A percentile compares a stretch with the other conserved stretches of the same genome.
Evolutionary conservation across 352 stramenopile genomes (phyloP).

Genomic region (Phytophthora megakarya): DNA sequence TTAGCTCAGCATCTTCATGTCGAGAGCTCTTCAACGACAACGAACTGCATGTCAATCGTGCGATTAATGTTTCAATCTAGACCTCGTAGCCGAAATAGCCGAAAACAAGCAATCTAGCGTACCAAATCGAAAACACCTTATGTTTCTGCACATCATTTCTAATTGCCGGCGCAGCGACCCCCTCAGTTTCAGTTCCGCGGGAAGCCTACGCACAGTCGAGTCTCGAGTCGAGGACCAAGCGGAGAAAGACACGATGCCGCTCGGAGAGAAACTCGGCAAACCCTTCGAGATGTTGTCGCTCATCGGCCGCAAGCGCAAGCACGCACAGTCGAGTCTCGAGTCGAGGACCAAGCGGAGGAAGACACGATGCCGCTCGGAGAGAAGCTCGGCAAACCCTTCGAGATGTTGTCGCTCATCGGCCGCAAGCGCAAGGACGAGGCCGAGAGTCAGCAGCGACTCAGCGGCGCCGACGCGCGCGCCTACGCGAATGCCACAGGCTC

Average conservation of each 20-base stretch:
- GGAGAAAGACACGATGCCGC: not conserved
- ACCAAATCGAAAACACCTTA: not conserved
- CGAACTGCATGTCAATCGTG: too few relatives aligned
- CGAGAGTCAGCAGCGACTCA: conserved; percentile 23
- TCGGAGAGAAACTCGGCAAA: conserved; percentile 45
- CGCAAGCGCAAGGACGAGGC: conserved; percentile 61
- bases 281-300: conserved; percentile 74
- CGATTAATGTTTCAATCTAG: too few relatives aligned
- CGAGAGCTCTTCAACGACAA: too few relatives aligned
- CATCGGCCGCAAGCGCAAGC: conserved; percentile 62
- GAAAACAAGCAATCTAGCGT: too few relatives aligned
- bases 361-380: conserved; percentile 59
- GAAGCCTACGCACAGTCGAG: not conserved
- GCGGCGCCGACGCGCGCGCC: conserved; percentile 21
- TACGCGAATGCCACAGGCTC: conserved; percentile 37
- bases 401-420: conserved; percentile 67
- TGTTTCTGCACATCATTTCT: not conserved
- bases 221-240: too few relatives aligned
- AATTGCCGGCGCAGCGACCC: not conserved
- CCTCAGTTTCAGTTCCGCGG: not conserved
- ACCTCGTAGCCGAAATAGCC: too few relatives aligned
- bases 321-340: too few relatives aligned
- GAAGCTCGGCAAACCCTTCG: conserved; percentile 60
- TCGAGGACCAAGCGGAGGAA: too few relatives aligned
- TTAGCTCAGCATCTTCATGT: too few relatives aligned